Evolutionary conservation across 2,329 filamentous ascomycete genomes (phyloP).

Genomic region (Davidsoniella eucalypti): DNA sequence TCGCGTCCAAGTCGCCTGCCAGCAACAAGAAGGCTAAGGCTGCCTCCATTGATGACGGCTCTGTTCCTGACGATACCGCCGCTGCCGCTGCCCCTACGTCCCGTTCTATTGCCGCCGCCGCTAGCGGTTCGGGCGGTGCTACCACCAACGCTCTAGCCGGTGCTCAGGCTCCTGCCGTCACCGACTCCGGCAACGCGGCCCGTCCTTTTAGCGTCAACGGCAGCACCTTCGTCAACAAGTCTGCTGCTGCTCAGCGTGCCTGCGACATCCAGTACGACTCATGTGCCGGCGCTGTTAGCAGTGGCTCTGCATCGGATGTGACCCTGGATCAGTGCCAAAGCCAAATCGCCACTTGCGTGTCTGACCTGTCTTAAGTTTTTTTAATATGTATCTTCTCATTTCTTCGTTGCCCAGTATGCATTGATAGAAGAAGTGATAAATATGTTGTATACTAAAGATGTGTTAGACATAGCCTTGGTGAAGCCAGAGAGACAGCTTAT

Average conservation of each 20-base stretch:
- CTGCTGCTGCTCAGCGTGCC: slow-evolving; percentile 39
- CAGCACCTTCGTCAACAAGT: slow-evolving; percentile 38
- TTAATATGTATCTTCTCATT: not conserved
- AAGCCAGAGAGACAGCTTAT: not conserved
- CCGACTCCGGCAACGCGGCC: slow-evolving; percentile 27
- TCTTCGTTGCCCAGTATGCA: not conserved
- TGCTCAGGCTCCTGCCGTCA: slow-evolving; percentile 33
- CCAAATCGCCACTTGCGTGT: slow-evolving; percentile 32
- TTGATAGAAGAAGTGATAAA: not conserved
- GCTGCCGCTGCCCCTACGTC: slow-evolving; percentile 10
- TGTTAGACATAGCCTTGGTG: not conserved
- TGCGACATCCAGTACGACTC: slow-evolving; percentile 48
- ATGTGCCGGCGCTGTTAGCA: slow-evolving; percentile 41
- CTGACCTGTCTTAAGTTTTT: slow-evolving; percentile 19
- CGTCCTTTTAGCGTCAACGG: slow-evolving; percentile 41
- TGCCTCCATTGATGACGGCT: slow-evolving; percentile 14
- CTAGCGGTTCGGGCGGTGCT: slow-evolving; percentile 17
- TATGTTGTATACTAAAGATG: not conserved
- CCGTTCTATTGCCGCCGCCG: slow-evolving; percentile 6
- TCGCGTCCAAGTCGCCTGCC: slow-evolving; percentile 11
- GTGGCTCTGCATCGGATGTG: slow-evolving; percentile 25
- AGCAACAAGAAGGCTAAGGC: slow-evolving; percentile 13
- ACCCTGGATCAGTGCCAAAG: slow-evolving; percentile 34
- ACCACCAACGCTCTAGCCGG: slow-evolving; percentile 29
- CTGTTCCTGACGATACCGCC: not conserved